Percentiles rank a stretch among this genome's conserved stretches.
phyloP scores from a whole-genome alignment of 164 flowering plant species.

The Dillenia turbinata region DNA sequence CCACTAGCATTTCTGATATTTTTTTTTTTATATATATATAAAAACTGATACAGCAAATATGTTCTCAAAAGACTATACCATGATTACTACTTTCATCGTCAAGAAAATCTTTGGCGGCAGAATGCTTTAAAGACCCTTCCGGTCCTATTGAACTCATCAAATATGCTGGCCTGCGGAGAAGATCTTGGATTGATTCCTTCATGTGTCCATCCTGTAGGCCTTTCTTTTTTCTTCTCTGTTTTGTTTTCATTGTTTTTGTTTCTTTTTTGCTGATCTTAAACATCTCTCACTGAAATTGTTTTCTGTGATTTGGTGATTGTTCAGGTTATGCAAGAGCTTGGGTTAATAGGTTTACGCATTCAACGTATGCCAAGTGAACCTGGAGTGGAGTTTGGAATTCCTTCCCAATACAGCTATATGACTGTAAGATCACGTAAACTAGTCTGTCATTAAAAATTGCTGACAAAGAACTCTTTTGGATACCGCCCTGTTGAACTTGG shows the following conservation, averaged over 20 bases:
- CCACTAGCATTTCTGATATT: too few species aligned
- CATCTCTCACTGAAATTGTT: not conserved
- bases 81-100: constrained; percentile 93
- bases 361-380: constrained; percentile 98
- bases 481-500: too few species aligned
- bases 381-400: constrained; percentile 87
- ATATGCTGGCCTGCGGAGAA: constrained; percentile 98
- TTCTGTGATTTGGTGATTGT: constrained; percentile 12
- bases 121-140: constrained; percentile 96
- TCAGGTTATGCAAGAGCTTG: constrained; percentile 98
- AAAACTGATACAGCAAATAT: constrained; percentile 60
- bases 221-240: not conserved
- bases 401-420: constrained; percentile 89
- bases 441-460: not conserved
- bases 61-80: constrained; percentile 75
- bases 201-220: constrained; percentile 94
- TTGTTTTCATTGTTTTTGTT: not conserved
- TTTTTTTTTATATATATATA: too few species aligned
- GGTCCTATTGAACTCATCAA: constrained; percentile 87
- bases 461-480: too few species aligned
- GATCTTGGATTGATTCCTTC: constrained; percentile 96
- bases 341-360: constrained; percentile 86
- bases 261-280: not conserved
- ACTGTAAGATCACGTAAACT: constrained; percentile 46
- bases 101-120: constrained; percentile 86